Evolutionary conservation across 495 filamentous ascomycete species (phyloP).

Genomic region (Physcia stellaris): DNA sequence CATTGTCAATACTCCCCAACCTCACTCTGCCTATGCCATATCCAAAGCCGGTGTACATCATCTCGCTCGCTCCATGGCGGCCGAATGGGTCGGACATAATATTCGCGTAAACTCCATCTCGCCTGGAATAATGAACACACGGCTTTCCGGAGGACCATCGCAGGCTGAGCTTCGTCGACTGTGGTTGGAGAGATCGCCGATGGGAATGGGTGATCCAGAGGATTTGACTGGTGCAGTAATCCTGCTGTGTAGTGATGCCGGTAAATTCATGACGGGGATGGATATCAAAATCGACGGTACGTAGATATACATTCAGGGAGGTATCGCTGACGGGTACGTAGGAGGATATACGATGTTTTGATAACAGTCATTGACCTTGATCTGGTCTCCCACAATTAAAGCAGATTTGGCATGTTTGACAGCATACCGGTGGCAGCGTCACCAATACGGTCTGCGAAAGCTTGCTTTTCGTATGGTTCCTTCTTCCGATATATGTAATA

Average conservation of each 20-base stretch:
- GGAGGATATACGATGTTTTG: no score
- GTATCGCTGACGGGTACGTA: no score
- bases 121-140: constrained; percentile 71
- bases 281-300: constrained; percentile 51
- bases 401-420: no score
- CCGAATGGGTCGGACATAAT: constrained; percentile 63
- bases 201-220: constrained; percentile 55
- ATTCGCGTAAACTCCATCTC: constrained; percentile 71
- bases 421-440: constrained; percentile 7
- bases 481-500: constrained; percentile 9
- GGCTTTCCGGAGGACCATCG: constrained; percentile 39
- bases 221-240: constrained; percentile 69
- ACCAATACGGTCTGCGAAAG: constrained; percentile 8
- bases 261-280: constrained; percentile 63
- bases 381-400: no score
- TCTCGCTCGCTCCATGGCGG: constrained; percentile 60
- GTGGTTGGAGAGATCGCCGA: constrained; percentile 63
- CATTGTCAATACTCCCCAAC: constrained; percentile 69
- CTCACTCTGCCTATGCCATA: constrained; percentile 67
- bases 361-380: no score
- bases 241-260: constrained; percentile 59
- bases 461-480: constrained; percentile 5
- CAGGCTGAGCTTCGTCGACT: constrained; percentile 50
- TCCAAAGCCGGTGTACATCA: constrained; percentile 70
- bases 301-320: no score